Conservation (phyloP, 305 asterid genomes). For the Fraxinus dipetala region DNA sequence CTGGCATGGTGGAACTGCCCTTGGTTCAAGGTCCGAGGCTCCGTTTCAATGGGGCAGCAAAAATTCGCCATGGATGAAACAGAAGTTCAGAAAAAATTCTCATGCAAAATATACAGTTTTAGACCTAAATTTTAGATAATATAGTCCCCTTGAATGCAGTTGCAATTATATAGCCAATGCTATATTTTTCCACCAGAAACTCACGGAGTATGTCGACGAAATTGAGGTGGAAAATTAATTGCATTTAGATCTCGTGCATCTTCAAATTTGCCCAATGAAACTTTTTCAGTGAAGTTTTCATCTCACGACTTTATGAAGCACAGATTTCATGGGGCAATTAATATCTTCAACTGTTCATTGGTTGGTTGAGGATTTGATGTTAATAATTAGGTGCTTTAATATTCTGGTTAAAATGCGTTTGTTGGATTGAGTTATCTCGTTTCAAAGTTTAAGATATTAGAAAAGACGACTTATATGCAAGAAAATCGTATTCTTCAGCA, state of each 20-base stretch:
- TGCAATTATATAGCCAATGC: not conserved
- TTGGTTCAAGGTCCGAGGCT: conserved; percentile 69
- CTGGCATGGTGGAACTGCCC: conserved; percentile 56
- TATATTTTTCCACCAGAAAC: not conserved
- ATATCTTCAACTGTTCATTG: conserved; percentile 19
- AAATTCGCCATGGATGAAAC: conserved; percentile 48
- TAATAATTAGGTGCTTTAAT: not conserved
- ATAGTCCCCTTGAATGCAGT: not conserved
- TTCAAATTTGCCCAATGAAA: not conserved
- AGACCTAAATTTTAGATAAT: not conserved
- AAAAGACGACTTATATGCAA: not conserved
- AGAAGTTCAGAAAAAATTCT: not conserved
- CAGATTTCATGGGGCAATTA: not conserved
- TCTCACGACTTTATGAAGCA: not conserved
- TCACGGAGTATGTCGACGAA: conserved; percentile 28
- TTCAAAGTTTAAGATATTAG: not conserved
- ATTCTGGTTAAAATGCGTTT: not conserved
- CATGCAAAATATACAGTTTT: not conserved
- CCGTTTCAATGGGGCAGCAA: conserved; percentile 69
- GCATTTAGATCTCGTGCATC: conserved; percentile 21
- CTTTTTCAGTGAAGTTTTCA: not conserved
- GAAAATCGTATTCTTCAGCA: not conserved
- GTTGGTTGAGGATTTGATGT: conserved; percentile 25
- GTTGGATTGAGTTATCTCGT: not conserved
- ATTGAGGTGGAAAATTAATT: conserved; percentile 15